phyloP scores from a whole-genome alignment of 768 basidiomycete species.

The Wakefieldia striispora region DNA sequence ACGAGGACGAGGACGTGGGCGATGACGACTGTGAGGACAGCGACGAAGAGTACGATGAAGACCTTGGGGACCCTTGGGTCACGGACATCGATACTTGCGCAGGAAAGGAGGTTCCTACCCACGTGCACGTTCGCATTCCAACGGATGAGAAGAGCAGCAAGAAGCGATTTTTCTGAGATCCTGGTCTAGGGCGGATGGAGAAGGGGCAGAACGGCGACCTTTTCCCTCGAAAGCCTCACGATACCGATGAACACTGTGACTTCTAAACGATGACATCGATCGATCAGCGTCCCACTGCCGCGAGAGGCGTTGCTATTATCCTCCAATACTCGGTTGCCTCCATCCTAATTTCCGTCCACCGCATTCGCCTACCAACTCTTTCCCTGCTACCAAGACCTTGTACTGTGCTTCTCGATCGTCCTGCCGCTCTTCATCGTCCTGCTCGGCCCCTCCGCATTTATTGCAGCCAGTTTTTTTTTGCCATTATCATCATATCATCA shows the following conservation, averaged over 20 bases:
- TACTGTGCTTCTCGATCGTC: neutral
- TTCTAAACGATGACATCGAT: constrained; percentile 1
- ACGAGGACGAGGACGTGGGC: no score
- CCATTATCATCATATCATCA: neutral
- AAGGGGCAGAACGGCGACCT: neutral
- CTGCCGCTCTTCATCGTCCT: neutral
- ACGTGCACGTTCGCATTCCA: constrained; percentile 72
- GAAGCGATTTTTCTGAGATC: constrained; percentile 64
- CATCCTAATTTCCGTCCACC: no score
- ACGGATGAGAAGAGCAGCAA: constrained; percentile 73
- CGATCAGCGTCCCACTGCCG: constrained; percentile 10
- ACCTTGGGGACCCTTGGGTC: constrained; percentile 89
- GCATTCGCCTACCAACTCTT: neutral
- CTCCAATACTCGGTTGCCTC: neutral
- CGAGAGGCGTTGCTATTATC: no score
- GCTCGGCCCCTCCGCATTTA: neutral
- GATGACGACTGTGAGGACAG: constrained; percentile 11
- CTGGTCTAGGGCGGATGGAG: neutral
- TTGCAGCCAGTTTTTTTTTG: neutral
- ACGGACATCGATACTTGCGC: constrained; percentile 71
- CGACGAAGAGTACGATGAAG: constrained; percentile 53
- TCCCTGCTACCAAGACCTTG: neutral
- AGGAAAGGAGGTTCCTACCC: constrained; percentile 43
- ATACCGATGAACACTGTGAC: constrained; percentile 4
- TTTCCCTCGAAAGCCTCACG: constrained; percentile 9